These are phyloP conservation scores for Xylaria arbuscula DNA, from an alignment of 2,329 filamentous ascomycete genomes.

Conservation along the genomic window DNA sequence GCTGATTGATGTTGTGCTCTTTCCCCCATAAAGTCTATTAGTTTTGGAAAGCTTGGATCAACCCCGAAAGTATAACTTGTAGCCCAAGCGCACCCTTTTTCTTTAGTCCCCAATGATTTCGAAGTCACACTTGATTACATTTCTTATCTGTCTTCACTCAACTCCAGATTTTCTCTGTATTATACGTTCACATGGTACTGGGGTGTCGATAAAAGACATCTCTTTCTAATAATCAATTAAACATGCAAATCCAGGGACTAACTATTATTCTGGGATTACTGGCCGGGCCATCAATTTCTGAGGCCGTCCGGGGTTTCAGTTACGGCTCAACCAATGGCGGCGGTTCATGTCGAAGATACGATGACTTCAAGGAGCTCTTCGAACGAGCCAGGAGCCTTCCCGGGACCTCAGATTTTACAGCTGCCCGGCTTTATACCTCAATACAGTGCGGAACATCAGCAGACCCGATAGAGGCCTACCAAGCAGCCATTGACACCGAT, in stretches of 20 bases:
- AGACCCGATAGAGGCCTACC: conserved; percentile 47
- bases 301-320: conserved; percentile 56
- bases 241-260: conserved; percentile 41
- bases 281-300: conserved; percentile 36
- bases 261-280: conserved; percentile 33
- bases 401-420: conserved; percentile 55
- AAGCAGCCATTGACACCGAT: conserved; percentile 48
- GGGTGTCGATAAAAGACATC: background rate
- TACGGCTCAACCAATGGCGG: conserved; percentile 56
- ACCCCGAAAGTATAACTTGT: background rate
- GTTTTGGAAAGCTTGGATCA: background rate
- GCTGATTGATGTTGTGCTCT: background rate
- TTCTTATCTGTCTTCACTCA: background rate
- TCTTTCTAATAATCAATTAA: background rate
- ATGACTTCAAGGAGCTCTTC: conserved; percentile 58
- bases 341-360: conserved; percentile 54
- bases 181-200: background rate
- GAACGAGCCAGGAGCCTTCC: conserved; percentile 56
- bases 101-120: background rate
- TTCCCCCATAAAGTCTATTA: background rate
- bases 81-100: background rate
- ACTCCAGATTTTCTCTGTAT: background rate
- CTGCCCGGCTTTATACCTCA: conserved; percentile 57
- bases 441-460: conserved; percentile 49
- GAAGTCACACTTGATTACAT: background rate